Base-by-base conservation (phyloP, 2,329 filamentous ascomycete genomes). In the Diaporthe nobilis region DNA sequence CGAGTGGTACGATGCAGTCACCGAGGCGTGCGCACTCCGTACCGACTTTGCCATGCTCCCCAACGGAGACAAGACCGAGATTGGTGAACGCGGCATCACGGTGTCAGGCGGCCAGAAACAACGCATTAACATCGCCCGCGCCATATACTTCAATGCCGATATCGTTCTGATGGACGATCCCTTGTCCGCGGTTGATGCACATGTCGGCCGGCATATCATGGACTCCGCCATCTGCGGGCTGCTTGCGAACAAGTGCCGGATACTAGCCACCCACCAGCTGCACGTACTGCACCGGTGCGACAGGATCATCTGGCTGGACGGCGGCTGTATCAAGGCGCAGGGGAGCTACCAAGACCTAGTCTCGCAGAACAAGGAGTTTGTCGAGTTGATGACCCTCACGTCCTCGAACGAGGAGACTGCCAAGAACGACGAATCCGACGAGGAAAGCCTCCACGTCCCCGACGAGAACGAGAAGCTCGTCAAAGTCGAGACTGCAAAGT, bases 31-130 rank as follows among this genome's bases (percentile, higher is more conserved):
- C 83, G 95, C 96, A 1, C 87, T 98, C 13, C 89, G 93, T 71
- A 91, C 94, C 0, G 96, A 98, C 86, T 85, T 98, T 10, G 95
- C 98, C 61, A 98, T 98, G 92, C 88, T 98, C 22, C 96, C 96
- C 0, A 91, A 94, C 75, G 94, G 95, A 22, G 97, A 98, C 80
- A 85, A 90, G 80, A 98, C 96, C 0, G 96, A 98, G 83, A 98
- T 98, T 81, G 97, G 96, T 31, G 96, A 98, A 84, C 92, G 95
- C 76, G 96, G 97, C 72, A 98, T 98, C 81, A 98, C 95, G 1
- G 94, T 98, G 1, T 98, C 95, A 28, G 96, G 96, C 75, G 96
- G 96, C 2, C 96, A 98, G 84, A 98, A 98, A 84, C 96, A 98
- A 83, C 92, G 97, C 17, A 87, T 98, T 78, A 98, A 98, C 82